Conservation (phyloP, 176 grass and related monocot genomes). For the Pontederia paniculata region DNA sequence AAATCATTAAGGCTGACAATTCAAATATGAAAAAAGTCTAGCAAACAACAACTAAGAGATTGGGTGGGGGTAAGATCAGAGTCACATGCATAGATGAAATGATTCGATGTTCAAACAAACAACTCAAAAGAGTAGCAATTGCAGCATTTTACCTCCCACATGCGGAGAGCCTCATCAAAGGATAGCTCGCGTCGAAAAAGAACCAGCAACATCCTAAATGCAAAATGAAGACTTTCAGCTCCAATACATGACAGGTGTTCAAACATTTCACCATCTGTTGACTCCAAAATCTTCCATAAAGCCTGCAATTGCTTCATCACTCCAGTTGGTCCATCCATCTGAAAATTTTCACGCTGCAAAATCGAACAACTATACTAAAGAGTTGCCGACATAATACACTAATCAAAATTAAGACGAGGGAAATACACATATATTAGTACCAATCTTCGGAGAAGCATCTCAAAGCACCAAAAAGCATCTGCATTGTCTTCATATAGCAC, state of each 20-base stretch:
- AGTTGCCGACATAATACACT: constrained; percentile 17
- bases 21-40: too few species aligned
- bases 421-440: constrained; percentile 30
- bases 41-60: background rate
- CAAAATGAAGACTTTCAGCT: constrained; percentile 98
- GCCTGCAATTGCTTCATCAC: constrained; percentile 94
- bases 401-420: constrained; percentile 19
- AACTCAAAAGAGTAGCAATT: constrained; percentile 9
- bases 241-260: constrained; percentile 82
- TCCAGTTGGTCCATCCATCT: constrained; percentile 92
- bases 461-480: constrained; percentile 99
- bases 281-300: constrained; percentile 86
- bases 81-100: background rate
- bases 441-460: constrained; percentile 96
- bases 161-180: constrained; percentile 73
- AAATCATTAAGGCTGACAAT: too few species aligned
- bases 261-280: constrained; percentile 77
- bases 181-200: constrained; percentile 96
- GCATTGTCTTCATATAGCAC: constrained; percentile 92
- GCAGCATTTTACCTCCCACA: constrained; percentile 86
- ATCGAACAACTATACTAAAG: constrained; percentile 14
- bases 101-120: background rate
- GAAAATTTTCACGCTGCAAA: constrained; percentile 92
- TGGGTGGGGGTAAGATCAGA: too few species aligned
- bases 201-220: constrained; percentile 94